Evolutionary conservation across 805 yeast genomes (phyloP).

Genomic region (Yamadazyma sp.): DNA sequence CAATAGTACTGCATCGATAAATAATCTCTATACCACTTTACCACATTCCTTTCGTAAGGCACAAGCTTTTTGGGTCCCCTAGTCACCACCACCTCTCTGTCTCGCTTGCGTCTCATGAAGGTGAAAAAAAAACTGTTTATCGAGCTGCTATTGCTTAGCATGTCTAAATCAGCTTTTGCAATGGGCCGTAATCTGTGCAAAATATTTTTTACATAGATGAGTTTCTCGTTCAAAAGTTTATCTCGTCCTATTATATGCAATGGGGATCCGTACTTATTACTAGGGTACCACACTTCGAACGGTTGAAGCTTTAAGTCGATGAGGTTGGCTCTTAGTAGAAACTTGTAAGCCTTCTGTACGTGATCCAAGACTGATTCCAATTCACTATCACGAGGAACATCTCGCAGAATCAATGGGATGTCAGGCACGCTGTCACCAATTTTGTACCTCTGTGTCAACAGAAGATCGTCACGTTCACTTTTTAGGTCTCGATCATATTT

Average conservation of each 20-base stretch:
- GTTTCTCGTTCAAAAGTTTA: conserved; percentile 22
- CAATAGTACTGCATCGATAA: conserved; percentile 30
- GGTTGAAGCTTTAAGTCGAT: conserved; percentile 27
- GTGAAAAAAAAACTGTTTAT: conserved; percentile 27
- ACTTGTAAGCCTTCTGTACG: conserved; percentile 20
- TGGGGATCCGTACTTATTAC: conserved; percentile 33
- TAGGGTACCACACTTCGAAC: conserved; percentile 32
- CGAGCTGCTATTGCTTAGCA: conserved; percentile 1
- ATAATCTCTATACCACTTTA: conserved; percentile 27
- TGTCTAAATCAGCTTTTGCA: conserved; percentile 11
- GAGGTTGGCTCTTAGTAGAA: conserved; percentile 23
- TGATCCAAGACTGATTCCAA: conserved; percentile 9
- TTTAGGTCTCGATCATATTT: conserved; percentile 17
- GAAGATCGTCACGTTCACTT: conserved; percentile 10
- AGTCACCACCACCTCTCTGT: conserved; percentile 3
- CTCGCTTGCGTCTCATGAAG: conserved; percentile 26
- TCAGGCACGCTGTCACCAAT: not conserved
- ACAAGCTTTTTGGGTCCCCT: conserved; percentile 25
- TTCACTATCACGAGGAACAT: not conserved
- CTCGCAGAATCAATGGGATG: conserved; percentile 6
- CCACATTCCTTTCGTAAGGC: conserved; percentile 31
- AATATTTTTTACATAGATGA: conserved; percentile 24
- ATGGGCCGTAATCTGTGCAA: conserved; percentile 24
- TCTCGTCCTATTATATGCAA: conserved; percentile 28
- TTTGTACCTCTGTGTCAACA: conserved; percentile 16